A percentile compares a stretch with the other conserved stretches of the same genome.
phyloP scores from a whole-genome alignment of 2,329 filamentous ascomycete species.

The Emmonsia crescens region DNA sequence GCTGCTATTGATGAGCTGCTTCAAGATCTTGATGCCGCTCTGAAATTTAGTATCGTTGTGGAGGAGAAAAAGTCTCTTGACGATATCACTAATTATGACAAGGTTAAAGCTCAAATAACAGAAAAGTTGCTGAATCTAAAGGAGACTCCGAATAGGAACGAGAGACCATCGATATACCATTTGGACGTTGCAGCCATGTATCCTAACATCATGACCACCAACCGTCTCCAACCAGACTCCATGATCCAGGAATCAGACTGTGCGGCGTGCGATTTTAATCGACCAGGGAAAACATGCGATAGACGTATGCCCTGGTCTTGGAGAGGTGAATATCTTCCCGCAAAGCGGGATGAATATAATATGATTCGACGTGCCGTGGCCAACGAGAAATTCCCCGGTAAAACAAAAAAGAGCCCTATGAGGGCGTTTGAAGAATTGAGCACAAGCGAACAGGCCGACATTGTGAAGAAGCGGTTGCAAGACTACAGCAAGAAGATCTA shows the following conservation, averaged over 20 bases:
- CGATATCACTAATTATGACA: constrained; percentile 70
- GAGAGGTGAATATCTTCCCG: constrained; percentile 93
- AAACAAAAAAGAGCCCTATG: constrained; percentile 55
- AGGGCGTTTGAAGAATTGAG: constrained; percentile 72
- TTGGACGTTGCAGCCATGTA: constrained; percentile 99
- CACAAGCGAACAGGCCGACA: constrained; percentile 66
- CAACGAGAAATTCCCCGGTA: constrained; percentile 84
- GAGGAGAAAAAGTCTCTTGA: constrained; percentile 75
- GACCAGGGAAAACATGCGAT: constrained; percentile 94
- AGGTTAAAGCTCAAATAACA: constrained; percentile 73
- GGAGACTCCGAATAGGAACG: constrained; percentile 69
- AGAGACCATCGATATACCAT: constrained; percentile 90
- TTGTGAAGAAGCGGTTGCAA: constrained; percentile 78
- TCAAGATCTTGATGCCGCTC: constrained; percentile 71
- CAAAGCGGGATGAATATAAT: constrained; percentile 96
- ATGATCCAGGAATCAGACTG: constrained; percentile 96
- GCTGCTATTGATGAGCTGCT: constrained; percentile 82
- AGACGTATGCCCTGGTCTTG: constrained; percentile 91
- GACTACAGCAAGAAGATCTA: constrained; percentile 98
- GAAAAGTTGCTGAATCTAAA: constrained; percentile 62
- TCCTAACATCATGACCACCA: constrained; percentile 99
- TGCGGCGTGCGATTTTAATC: constrained; percentile 95
- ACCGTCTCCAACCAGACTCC: constrained; percentile 93
- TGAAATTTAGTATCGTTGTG: constrained; percentile 76
- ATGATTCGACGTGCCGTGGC: constrained; percentile 91